Conservation (phyloP, 495 filamentous ascomycete genomes). For the Xylaria bambusicola region DNA sequence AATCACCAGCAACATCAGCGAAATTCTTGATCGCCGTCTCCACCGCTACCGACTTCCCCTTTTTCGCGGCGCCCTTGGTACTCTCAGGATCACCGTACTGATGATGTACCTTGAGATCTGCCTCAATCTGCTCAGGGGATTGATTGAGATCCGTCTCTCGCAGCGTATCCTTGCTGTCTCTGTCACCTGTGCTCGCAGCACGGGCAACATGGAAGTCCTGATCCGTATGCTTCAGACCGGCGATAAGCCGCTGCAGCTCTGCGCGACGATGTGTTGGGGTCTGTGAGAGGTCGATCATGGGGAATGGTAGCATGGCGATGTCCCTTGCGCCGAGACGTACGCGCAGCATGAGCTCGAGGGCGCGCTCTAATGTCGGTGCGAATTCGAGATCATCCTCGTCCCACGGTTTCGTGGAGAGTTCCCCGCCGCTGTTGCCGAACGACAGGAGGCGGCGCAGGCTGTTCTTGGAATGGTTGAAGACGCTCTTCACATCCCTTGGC, state of each 20-base stretch:
- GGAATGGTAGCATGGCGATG: conserved; percentile 28
- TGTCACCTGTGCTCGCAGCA: not conserved
- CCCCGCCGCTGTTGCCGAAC: conserved; percentile 1
- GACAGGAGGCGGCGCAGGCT: conserved; percentile 26
- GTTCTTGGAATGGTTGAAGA: conserved; percentile 29
- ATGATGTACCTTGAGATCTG: not conserved
- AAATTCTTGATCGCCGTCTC: too few species aligned
- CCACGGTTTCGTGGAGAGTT: conserved; percentile 10
- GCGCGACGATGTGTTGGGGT: not conserved
- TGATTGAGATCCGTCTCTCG: not conserved
- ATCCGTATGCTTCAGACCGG: not conserved
- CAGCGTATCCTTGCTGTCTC: not conserved
- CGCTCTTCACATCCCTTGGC: conserved; percentile 3
- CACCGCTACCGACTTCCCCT: too few species aligned
- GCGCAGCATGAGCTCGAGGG: conserved; percentile 29
- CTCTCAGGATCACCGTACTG: too few species aligned
- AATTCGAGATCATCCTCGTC: conserved; percentile 18
- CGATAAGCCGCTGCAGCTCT: conserved; percentile 12
- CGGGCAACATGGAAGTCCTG: not conserved
- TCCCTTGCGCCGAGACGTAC: conserved; percentile 22
- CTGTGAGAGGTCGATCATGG: conserved; percentile 23
- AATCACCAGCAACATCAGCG: too few species aligned
- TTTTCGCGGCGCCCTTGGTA: too few species aligned
- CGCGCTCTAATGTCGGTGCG: conserved; percentile 27
- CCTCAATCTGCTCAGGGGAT: not conserved